Evolutionary conservation across 176 grass and related monocot species (phyloP).

Genomic region (Carex parvula): DNA sequence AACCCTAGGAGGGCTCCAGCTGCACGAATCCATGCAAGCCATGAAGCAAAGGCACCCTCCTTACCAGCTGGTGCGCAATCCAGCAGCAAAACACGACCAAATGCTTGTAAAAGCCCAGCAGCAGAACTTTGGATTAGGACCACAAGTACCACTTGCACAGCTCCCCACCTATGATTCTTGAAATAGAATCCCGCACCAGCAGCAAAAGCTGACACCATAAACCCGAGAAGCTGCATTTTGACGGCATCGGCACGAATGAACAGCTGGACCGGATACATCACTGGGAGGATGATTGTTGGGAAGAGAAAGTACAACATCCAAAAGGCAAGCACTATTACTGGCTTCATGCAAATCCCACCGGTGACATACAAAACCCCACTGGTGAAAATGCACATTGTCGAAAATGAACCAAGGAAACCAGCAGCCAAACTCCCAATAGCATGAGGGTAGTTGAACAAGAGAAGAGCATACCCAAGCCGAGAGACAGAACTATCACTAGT

Average conservation of each 20-base stretch:
- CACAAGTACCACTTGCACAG: constrained; percentile 54
- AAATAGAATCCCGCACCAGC: constrained; percentile 81
- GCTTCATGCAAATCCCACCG: constrained; percentile 79
- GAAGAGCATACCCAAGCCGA: constrained; percentile 50
- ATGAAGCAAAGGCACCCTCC: constrained; percentile 68
- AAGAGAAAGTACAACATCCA: constrained; percentile 92
- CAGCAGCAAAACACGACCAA: constrained; percentile 53
- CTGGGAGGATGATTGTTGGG: constrained; percentile 56
- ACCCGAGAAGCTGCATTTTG: constrained; percentile 82
- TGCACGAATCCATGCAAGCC: constrained; percentile 54
- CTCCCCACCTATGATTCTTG: constrained; percentile 62
- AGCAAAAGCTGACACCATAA: constrained; percentile 69
- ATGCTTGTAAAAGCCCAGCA: constrained; percentile 57
- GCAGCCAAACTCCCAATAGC: constrained; percentile 70
- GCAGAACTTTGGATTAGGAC: constrained; percentile 77
- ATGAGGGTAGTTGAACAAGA: constrained; percentile 56
- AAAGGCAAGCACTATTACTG: constrained; percentile 48
- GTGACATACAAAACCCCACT: constrained; percentile 61
- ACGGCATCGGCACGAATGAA: constrained; percentile 72
- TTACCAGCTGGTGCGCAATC: constrained; percentile 76
- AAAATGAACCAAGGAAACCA: constrained; percentile 64
- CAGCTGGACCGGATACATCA: constrained; percentile 66
- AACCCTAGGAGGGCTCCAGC: constrained; percentile 56
- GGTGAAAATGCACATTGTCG: constrained; percentile 95
- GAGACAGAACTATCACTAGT: constrained; percentile 34